Conservation (phyloP, 495 filamentous ascomycete genomes). For the Hypoxylon crocopeplum region DNA sequence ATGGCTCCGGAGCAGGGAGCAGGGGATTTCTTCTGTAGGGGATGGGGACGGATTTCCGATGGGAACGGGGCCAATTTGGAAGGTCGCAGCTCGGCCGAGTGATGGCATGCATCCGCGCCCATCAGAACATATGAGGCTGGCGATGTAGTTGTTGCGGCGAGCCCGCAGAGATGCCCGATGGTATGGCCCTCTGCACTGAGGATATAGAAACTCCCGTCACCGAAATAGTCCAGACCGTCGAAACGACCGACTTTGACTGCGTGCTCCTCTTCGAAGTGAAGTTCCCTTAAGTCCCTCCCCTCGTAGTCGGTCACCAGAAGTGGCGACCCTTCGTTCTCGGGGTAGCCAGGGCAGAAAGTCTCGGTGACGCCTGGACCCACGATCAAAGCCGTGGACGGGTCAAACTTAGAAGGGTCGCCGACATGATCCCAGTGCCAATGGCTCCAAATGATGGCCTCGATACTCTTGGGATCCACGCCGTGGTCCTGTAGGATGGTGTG, state of each 20-base stretch:
- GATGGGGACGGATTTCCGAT: constrained; percentile 44
- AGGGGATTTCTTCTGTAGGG: constrained; percentile 27
- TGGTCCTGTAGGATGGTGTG: no score
- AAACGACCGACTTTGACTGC: constrained; percentile 50
- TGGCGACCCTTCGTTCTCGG: constrained; percentile 46
- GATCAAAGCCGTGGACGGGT: constrained; percentile 54
- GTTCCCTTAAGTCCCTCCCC: constrained; percentile 41
- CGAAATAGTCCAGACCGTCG: constrained; percentile 63
- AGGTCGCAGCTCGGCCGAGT: constrained; percentile 57
- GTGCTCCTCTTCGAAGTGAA: constrained; percentile 37
- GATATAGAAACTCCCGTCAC: constrained; percentile 62
- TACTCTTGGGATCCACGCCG: no score
- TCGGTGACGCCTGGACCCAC: constrained; percentile 62
- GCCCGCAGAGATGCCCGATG: constrained; percentile 57
- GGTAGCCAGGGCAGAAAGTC: constrained; percentile 52
- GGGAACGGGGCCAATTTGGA: constrained; percentile 52
- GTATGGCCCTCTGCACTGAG: constrained; percentile 59
- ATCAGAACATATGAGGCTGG: constrained; percentile 58
- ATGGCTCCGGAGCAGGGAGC: neutral
- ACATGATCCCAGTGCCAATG: constrained; percentile 61
- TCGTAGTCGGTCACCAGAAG: constrained; percentile 50
- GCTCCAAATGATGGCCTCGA: constrained; percentile 59
- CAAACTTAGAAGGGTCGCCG: constrained; percentile 59
- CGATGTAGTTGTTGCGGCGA: constrained; percentile 51
- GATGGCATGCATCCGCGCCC: constrained; percentile 62